A percentile compares a stretch with the other conserved stretches of the same genome.
Conservation (phyloP, 1,284 basidiomycete species). For the Austroboletus novae-zelandiae region DNA sequence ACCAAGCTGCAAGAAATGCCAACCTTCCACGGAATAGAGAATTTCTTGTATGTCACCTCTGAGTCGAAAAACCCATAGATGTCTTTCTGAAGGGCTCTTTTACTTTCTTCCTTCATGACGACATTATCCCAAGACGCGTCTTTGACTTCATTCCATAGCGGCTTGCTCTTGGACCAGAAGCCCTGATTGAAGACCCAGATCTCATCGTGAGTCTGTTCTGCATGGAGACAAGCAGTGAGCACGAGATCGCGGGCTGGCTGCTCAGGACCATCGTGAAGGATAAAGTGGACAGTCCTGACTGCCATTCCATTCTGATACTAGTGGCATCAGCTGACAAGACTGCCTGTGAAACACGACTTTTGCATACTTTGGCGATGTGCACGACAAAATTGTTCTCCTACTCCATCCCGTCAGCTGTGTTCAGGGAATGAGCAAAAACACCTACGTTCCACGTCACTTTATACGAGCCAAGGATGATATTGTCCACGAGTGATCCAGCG, state of each 20-base stretch:
- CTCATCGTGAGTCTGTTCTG: conserved; percentile 57
- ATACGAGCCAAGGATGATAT: conserved; percentile 55
- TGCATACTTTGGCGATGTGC: conserved; percentile 40
- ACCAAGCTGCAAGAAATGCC: conserved; percentile 6
- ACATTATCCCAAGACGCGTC: conserved; percentile 74
- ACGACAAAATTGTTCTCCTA: conserved; percentile 49
- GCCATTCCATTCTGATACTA: conserved; percentile 47
- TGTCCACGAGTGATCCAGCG: conserved; percentile 52
- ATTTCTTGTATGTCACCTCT: conserved; percentile 65
- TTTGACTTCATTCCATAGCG: conserved; percentile 68
- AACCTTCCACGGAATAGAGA: conserved; percentile 83
- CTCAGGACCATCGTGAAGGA: conserved; percentile 62
- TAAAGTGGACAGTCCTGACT: conserved; percentile 39
- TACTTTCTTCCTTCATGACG: conserved; percentile 71
- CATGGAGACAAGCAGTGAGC: conserved; percentile 49
- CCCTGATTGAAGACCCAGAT: conserved; percentile 76
- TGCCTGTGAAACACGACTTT: not conserved
- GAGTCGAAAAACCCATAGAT: conserved; percentile 76
- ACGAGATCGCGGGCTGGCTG: conserved; percentile 54
- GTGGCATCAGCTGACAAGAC: conserved; percentile 4
- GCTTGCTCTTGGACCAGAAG: conserved; percentile 61
- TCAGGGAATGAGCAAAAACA: not conserved
- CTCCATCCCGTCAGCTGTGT: not conserved
- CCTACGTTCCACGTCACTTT: conserved; percentile 58
- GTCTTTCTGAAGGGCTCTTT: conserved; percentile 65